Conservation (phyloP, 495 filamentous ascomycete genomes). For the Echria macrotheca region DNA sequence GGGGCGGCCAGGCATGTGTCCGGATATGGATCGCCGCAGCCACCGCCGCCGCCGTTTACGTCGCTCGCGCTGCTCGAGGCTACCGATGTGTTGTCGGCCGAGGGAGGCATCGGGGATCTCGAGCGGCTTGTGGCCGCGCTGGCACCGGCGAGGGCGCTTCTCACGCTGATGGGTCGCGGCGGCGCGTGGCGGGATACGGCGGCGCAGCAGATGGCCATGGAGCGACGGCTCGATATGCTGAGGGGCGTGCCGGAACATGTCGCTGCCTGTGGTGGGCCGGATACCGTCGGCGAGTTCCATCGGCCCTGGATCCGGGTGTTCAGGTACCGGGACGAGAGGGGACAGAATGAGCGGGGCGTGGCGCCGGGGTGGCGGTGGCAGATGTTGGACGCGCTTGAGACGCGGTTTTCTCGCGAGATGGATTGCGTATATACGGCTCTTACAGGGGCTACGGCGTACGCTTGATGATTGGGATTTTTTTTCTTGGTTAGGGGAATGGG, state of each 20-base stretch:
- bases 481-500: not conserved
- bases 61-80: conserved; percentile 23
- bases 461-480: not conserved
- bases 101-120: conserved; percentile 18
- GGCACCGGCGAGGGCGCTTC: conserved; percentile 17
- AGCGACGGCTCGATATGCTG: conserved; percentile 20
- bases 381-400: conserved; percentile 20
- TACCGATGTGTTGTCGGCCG: conserved; percentile 24
- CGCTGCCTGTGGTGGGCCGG: not conserved
- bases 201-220: conserved; percentile 17
- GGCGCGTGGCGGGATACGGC: conserved; percentile 21
- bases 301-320: not conserved
- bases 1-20: conserved; percentile 15
- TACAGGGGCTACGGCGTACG: not conserved
- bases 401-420: conserved; percentile 23
- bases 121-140: conserved; percentile 16
- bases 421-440: conserved; percentile 22
- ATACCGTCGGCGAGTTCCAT: not conserved
- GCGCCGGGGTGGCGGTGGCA: conserved; percentile 16
- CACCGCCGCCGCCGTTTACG: conserved; percentile 20
- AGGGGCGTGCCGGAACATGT: conserved; percentile 14
- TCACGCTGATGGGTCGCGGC: conserved; percentile 18
- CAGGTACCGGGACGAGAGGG: conserved; percentile 9
- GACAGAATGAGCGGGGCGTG: not conserved
- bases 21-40: conserved; percentile 9